Percentiles rank a stretch among this genome's conserved stretches.
These are phyloP conservation scores for Phialocephala subalpina DNA, from an alignment of 2,329 filamentous ascomycete species.

Conservation along the genomic window DNA sequence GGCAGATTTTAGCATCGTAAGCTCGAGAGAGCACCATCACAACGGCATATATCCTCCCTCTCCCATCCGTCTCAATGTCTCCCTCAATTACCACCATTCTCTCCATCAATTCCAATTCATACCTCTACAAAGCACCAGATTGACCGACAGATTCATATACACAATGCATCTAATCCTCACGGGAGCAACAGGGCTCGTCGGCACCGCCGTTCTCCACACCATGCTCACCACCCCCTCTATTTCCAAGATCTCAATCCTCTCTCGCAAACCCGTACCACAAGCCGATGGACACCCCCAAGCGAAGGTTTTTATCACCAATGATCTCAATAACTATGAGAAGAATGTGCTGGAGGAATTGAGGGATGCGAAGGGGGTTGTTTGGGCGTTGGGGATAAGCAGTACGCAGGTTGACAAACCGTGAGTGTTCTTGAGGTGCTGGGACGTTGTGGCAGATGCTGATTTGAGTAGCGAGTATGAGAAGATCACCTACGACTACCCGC, in stretches of 20 bases:
- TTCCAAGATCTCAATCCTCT: slow-evolving; percentile 73
- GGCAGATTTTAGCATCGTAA: background rate
- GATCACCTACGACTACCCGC: slow-evolving; percentile 72
- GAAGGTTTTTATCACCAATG: slow-evolving; percentile 71
- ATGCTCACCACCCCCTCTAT: slow-evolving; percentile 63
- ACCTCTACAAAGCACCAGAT: background rate
- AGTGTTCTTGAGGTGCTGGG: background rate
- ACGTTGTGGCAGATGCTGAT: background rate
- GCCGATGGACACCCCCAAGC: slow-evolving; percentile 67
- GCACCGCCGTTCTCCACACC: slow-evolving; percentile 66
- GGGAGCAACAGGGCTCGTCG: slow-evolving; percentile 73
- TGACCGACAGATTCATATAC: background rate
- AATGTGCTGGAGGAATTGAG: slow-evolving; percentile 65
- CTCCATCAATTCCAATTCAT: background rate
- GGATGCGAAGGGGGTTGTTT: slow-evolving; percentile 74
- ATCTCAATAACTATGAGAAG: slow-evolving; percentile 68
- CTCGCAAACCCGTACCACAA: slow-evolving; percentile 69
- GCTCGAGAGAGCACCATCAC: background rate
- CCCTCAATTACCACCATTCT: background rate
- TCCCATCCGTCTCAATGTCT: background rate
- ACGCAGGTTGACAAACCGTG: slow-evolving; percentile 66
- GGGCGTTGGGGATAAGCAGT: slow-evolving; percentile 75
- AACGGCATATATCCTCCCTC: background rate
- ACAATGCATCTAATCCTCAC: slow-evolving; percentile 71
- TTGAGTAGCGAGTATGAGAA: slow-evolving; percentile 64